phyloP scores from a whole-genome alignment of 148 eudicot genomes.

The Nepenthes mirabilis region DNA sequence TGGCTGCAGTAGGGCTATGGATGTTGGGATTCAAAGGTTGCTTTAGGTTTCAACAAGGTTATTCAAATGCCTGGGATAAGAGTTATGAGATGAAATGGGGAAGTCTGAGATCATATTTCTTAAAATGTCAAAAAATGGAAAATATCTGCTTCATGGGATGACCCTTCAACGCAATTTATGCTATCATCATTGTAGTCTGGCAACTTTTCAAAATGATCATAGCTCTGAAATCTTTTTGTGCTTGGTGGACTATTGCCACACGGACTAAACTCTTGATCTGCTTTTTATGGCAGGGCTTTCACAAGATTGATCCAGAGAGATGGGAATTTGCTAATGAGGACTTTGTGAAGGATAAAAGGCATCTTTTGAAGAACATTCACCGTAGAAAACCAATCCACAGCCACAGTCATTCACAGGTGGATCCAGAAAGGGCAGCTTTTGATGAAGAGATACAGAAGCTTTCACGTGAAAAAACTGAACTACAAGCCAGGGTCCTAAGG shows the following conservation, averaged over 20 bases:
- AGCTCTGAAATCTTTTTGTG: not conserved
- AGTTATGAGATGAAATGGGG: too few species aligned
- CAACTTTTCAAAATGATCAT: not conserved
- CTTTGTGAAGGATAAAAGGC: slow-evolving; percentile 2
- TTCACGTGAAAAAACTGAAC: slow-evolving; percentile 50
- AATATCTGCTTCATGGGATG: too few species aligned
- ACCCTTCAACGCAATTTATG: too few species aligned
- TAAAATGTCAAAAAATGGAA: too few species aligned
- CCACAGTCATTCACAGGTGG: slow-evolving; percentile 73
- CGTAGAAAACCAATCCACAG: slow-evolving; percentile 59
- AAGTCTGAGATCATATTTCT: too few species aligned
- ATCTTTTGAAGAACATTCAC: slow-evolving; percentile 4
- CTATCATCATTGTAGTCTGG: too few species aligned
- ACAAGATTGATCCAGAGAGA: slow-evolving; percentile 5
- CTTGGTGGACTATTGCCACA: not conserved
- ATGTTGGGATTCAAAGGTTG: too few species aligned
- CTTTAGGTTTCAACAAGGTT: too few species aligned
- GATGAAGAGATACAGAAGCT: slow-evolving; percentile 87
- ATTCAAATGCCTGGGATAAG: too few species aligned
- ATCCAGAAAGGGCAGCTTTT: slow-evolving; percentile 66
- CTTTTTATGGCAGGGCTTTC: slow-evolving; percentile 3
- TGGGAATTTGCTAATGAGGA: slow-evolving; percentile 13
- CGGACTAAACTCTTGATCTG: not conserved
- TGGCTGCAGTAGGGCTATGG: too few species aligned
- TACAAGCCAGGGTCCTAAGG: slow-evolving; percentile 32